Conservation (phyloP, 148 eudicot species). For the Tetragonia tetragonoides region DNA sequence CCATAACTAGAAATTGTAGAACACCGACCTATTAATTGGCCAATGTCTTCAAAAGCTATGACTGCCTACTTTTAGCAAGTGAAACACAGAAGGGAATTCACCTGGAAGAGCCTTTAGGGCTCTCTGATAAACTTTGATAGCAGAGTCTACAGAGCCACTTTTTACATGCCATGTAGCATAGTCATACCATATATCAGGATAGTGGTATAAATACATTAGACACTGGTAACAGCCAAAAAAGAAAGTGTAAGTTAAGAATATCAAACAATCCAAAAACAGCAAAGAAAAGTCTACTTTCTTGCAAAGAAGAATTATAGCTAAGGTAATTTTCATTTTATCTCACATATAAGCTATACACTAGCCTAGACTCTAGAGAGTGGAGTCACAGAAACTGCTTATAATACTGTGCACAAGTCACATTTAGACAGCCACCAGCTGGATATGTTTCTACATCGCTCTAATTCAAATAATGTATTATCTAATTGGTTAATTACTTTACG, state of each 20-base stretch:
- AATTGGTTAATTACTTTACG: background rate
- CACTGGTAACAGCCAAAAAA: slow-evolving; percentile 52
- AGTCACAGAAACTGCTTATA: background rate
- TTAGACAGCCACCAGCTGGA: background rate
- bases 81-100: slow-evolving; percentile 28
- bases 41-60: background rate
- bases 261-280: slow-evolving; percentile 15
- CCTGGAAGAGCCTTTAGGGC: slow-evolving; percentile 99
- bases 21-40: background rate
- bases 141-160: slow-evolving; percentile 85
- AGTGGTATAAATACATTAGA: slow-evolving; percentile 97
- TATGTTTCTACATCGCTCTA: background rate
- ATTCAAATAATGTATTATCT: background rate
- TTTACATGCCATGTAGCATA: slow-evolving; percentile 97
- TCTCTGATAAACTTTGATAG: slow-evolving; percentile 80
- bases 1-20: background rate
- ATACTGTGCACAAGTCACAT: background rate
- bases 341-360: background rate
- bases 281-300: background rate
- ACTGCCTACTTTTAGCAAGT: background rate
- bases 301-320: background rate
- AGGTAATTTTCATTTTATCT: background rate
- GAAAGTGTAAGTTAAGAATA: slow-evolving; percentile 18
- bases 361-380: background rate
- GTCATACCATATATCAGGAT: slow-evolving; percentile 98